A percentile compares a stretch with the other conserved stretches of the same genome.
Evolutionary conservation across 305 asterid genomes (phyloP).

Genomic region (Solanum hybrid): DNA sequence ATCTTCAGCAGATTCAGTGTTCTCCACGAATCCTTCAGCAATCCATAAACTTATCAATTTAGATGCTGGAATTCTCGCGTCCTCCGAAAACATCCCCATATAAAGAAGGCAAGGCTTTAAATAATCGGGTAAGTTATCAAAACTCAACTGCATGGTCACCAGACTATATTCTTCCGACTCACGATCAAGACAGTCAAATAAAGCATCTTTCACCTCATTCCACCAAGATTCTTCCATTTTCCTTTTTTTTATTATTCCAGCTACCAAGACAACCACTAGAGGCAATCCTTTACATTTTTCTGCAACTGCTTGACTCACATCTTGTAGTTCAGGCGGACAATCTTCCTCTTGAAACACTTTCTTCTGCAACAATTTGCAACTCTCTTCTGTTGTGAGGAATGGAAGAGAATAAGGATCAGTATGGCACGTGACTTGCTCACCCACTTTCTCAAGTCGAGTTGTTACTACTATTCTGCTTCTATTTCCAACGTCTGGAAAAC

Average conservation of each 20-base stretch:
- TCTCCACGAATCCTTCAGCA: slow-evolving; percentile 39
- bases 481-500: no score
- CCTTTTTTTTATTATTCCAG: not conserved
- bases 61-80: slow-evolving; percentile 34
- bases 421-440: no score
- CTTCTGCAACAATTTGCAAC: no score
- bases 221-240: not conserved
- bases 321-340: no score
- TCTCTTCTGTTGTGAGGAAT: no score
- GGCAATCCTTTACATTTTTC: no score
- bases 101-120: slow-evolving; percentile 47
- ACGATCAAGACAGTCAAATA: not conserved
- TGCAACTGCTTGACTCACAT: no score
- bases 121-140: slow-evolving; percentile 15
- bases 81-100: slow-evolving; percentile 49
- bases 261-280: no score
- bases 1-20: not conserved
- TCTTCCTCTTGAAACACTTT: no score
- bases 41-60: slow-evolving; percentile 44
- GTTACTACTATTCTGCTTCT: no score
- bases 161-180: not conserved
- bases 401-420: no score
- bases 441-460: no score
- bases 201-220: not conserved
- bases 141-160: not conserved